A percentile compares a stretch with the other conserved stretches of the same genome.
phyloP scores from a whole-genome alignment of 345 rosid species.

The Cardamine chenopodiifolia region DNA sequence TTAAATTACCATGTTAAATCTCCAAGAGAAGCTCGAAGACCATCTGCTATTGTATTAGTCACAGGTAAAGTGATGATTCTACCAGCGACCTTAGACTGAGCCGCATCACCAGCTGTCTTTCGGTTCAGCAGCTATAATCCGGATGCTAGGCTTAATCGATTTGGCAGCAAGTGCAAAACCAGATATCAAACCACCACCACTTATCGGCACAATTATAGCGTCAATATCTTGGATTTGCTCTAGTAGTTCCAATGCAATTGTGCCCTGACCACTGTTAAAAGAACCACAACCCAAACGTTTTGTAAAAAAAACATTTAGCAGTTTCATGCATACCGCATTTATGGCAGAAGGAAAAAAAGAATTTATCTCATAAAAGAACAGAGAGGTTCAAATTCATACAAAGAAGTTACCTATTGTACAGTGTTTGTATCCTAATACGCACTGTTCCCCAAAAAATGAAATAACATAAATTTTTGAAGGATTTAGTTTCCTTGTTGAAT shows the following conservation, averaged over 20 bases:
- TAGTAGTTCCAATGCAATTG: constrained; percentile 75
- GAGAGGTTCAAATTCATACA: background rate
- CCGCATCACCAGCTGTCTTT: constrained; percentile 89
- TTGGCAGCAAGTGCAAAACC: constrained; percentile 96
- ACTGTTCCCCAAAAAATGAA: background rate
- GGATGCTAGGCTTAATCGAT: constrained; percentile 76
- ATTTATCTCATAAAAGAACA: background rate
- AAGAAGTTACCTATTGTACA: background rate
- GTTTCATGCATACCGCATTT: background rate
- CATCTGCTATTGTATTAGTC: constrained; percentile 82
- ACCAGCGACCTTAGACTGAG: constrained; percentile 84
- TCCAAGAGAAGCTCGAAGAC: constrained; percentile 86
- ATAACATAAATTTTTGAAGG: background rate
- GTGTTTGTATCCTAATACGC: constrained; percentile 2
- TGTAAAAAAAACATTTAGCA: background rate
- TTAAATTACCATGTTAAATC: constrained; percentile 71
- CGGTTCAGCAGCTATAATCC: constrained; percentile 83
- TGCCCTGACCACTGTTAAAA: constrained; percentile 83
- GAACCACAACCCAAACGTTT: constrained; percentile 1
- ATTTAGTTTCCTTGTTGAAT: background rate
- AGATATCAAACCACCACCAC: constrained; percentile 89
- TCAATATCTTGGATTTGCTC: constrained; percentile 75
- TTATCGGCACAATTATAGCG: constrained; percentile 77
- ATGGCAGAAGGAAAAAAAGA: background rate
- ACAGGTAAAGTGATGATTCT: constrained; percentile 62